Evolutionary conservation across 805 yeast genomes (phyloP).

Genomic region (Candida adriatica): DNA sequence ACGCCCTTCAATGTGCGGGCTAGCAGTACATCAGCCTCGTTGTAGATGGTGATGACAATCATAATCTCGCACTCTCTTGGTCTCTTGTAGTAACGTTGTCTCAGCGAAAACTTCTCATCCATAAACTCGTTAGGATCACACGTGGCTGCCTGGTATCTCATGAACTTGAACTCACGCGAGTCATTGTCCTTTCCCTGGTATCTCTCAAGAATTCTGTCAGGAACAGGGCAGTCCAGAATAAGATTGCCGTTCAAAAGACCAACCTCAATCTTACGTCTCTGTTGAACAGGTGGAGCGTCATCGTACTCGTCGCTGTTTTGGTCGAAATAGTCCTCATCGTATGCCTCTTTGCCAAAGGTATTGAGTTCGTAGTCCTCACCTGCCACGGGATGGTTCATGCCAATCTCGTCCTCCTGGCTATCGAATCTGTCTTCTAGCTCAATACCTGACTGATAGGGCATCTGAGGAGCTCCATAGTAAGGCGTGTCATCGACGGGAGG

Average conservation of each 20-base stretch:
- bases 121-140: slow-evolving; percentile 77
- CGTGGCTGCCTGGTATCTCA: slow-evolving; percentile 93
- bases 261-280: slow-evolving; percentile 28
- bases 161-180: slow-evolving; percentile 61
- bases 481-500: slow-evolving; percentile 5
- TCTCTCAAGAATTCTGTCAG: slow-evolving; percentile 54
- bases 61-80: slow-evolving; percentile 81
- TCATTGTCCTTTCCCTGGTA: slow-evolving; percentile 37
- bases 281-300: slow-evolving; percentile 35
- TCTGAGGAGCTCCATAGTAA: slow-evolving; percentile 6
- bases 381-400: slow-evolving; percentile 17
- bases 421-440: slow-evolving; percentile 10
- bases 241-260: slow-evolving; percentile 58
- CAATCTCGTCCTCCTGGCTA: slow-evolving; percentile 33
- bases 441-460: slow-evolving; percentile 3
- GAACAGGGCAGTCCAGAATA: slow-evolving; percentile 83
- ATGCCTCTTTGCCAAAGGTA: slow-evolving; percentile 16
- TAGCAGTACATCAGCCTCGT: slow-evolving; percentile 75
- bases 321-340: slow-evolving; percentile 11
- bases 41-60: slow-evolving; percentile 85
- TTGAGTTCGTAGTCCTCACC: slow-evolving; percentile 25
- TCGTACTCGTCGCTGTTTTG: slow-evolving; percentile 39
- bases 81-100: slow-evolving; percentile 72
- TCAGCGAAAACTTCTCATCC: slow-evolving; percentile 58
- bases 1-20: slow-evolving; percentile 88